phyloP scores from a whole-genome alignment of 306 rosid species.

The Lupinus albus region DNA sequence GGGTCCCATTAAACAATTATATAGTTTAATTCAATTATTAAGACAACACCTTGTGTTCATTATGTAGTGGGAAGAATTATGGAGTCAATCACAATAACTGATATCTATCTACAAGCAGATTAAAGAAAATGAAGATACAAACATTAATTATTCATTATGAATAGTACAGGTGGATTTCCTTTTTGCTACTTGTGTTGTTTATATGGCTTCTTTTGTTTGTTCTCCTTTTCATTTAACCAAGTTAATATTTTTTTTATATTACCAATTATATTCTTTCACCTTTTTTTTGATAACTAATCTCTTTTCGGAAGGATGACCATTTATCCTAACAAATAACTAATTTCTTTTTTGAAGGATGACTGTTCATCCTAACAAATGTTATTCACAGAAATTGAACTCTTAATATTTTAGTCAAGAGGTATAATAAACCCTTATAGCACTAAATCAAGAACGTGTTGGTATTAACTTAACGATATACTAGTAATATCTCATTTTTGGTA shows the following conservation, averaged over 20 bases:
- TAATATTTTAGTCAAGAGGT: too few relatives aligned
- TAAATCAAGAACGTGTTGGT: too few relatives aligned
- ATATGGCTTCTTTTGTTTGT: conserved; percentile 21
- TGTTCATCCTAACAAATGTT: too few relatives aligned
- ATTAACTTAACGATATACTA: too few relatives aligned
- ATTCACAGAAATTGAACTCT: too few relatives aligned
- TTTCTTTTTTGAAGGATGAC: too few relatives aligned
- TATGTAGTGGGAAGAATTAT: conserved; percentile 47
- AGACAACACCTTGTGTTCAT: conserved; percentile 42
- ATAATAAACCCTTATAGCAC: too few relatives aligned
- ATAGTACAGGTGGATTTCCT: conserved; percentile 28
- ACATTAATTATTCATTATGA: conserved; percentile 15
- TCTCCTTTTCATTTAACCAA: not conserved
- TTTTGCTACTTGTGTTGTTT: conserved; percentile 31
- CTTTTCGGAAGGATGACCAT: too few relatives aligned
- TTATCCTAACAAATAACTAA: too few relatives aligned
- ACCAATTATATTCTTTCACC: too few relatives aligned
- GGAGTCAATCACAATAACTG: conserved; percentile 37
- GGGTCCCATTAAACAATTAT: conserved; percentile 39
- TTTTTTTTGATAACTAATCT: too few relatives aligned
- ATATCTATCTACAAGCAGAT: not conserved
- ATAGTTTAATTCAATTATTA: conserved; percentile 39
- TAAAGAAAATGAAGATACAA: conserved; percentile 15
- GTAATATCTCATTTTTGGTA: not conserved
- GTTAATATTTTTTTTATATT: too few relatives aligned